Percentiles rank a stretch among this genome's conserved stretches.
Conservation (phyloP, 2,329 filamentous ascomycete genomes). For the Apiospora pterosperma region DNA sequence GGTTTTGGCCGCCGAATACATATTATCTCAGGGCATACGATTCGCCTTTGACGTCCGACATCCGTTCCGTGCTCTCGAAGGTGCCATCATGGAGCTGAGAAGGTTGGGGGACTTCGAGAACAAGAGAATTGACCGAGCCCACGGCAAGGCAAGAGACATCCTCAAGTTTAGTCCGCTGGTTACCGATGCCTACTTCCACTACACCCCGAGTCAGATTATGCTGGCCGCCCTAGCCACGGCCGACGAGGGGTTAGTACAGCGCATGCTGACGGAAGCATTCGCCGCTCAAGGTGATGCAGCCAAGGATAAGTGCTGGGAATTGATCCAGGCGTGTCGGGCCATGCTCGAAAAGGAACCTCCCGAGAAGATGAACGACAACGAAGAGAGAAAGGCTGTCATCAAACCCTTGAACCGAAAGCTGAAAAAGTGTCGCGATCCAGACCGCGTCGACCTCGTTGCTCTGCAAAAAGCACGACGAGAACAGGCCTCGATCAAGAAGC, state of each 20-base stretch:
- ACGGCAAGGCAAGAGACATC: conserved; percentile 68
- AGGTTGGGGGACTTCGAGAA: conserved; percentile 62
- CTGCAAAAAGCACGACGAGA: conserved; percentile 63
- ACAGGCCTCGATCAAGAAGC: conserved; percentile 37
- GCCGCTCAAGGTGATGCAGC: conserved; percentile 20
- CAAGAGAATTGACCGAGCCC: conserved; percentile 55
- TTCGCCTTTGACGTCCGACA: conserved; percentile 94
- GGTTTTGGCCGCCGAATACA: conserved; percentile 86
- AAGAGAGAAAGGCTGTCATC: conserved; percentile 43
- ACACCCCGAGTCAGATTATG: conserved; percentile 91
- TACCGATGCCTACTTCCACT: conserved; percentile 96
- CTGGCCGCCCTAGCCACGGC: conserved; percentile 75
- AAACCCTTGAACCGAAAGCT: conserved; percentile 65
- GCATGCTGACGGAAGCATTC: conserved; percentile 41
- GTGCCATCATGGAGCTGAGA: conserved; percentile 77
- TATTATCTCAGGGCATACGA: conserved; percentile 85
- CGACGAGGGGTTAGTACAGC: conserved; percentile 60
- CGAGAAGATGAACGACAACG: conserved; percentile 49
- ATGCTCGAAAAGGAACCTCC: conserved; percentile 57
- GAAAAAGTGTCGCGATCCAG: conserved; percentile 70
- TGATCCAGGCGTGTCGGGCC: conserved; percentile 48
- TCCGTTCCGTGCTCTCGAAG: conserved; percentile 84
- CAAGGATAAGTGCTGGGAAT: conserved; percentile 45
- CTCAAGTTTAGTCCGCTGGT: conserved; percentile 78
- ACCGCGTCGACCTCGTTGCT: conserved; percentile 68